Conservation (phyloP, 441 rosid genomes). For the Arabidopsis hybrid region DNA sequence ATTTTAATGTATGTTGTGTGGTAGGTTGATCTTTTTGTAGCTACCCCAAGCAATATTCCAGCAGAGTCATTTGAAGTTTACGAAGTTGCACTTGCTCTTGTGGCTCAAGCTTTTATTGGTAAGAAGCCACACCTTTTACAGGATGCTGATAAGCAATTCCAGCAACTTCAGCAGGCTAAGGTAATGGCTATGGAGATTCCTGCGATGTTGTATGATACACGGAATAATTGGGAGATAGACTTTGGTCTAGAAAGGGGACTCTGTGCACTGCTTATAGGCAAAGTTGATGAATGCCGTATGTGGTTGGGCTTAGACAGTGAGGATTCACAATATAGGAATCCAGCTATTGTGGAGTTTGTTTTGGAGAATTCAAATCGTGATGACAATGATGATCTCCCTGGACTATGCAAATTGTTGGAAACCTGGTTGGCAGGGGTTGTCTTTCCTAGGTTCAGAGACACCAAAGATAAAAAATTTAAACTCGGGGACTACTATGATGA, state of each 20-base stretch:
- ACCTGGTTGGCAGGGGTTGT: slow-evolving; percentile 94
- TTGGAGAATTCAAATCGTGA: slow-evolving; percentile 69
- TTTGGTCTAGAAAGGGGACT: slow-evolving; percentile 88
- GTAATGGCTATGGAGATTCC: slow-evolving; percentile 55
- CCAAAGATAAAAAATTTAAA: slow-evolving; percentile 65
- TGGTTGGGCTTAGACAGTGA: slow-evolving; percentile 90
- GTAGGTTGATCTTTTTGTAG: slow-evolving; percentile 83
- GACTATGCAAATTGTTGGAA: slow-evolving; percentile 90
- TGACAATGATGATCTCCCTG: slow-evolving; percentile 82
- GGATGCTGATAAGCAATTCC: slow-evolving; percentile 85
- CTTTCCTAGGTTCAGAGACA: slow-evolving; percentile 89
- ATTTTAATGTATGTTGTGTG: slow-evolving; percentile 9
- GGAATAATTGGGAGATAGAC: slow-evolving; percentile 72
- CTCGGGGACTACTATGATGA: slow-evolving; percentile 95
- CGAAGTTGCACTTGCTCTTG: slow-evolving; percentile 90
- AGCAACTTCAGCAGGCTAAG: slow-evolving; percentile 86
- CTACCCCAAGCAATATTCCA: slow-evolving; percentile 85
- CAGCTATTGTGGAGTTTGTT: slow-evolving; percentile 74
- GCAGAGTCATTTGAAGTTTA: slow-evolving; percentile 86
- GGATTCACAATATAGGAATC: slow-evolving; percentile 73
- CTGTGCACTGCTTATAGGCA: slow-evolving; percentile 89
- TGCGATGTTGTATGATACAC: slow-evolving; percentile 53
- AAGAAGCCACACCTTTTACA: slow-evolving; percentile 84
- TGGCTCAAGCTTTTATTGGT: slow-evolving; percentile 83
- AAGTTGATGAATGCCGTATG: slow-evolving; percentile 77